Percentiles rank a stretch among this genome's conserved stretches.
phyloP scores from a whole-genome alignment of 1,284 basidiomycete species.

The Dichomitus squalens region DNA sequence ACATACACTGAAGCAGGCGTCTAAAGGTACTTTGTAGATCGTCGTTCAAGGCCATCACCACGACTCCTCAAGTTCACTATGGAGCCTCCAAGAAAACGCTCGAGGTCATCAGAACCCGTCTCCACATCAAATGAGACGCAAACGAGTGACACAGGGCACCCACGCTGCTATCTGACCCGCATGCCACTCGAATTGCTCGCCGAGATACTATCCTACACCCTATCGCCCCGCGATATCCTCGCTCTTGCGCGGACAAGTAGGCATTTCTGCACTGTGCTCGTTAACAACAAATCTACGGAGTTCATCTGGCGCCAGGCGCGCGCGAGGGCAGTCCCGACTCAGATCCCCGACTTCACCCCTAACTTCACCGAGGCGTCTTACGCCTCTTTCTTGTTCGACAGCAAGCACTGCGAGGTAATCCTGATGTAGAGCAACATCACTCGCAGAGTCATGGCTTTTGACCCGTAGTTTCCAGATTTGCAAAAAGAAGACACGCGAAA shows the following conservation, averaged over 20 bases:
- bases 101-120: background rate
- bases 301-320: conserved; percentile 57
- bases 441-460: background rate
- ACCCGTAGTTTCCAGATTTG: conserved; percentile 38
- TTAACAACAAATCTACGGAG: conserved; percentile 38
- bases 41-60: too few species aligned
- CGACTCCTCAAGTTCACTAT: too few species aligned
- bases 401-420: conserved; percentile 56
- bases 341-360: conserved; percentile 47
- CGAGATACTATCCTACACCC: conserved; percentile 41
- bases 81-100: background rate
- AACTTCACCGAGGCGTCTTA: conserved; percentile 48
- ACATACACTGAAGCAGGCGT: too few species aligned
- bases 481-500: conserved; percentile 15
- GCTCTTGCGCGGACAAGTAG: conserved; percentile 51
- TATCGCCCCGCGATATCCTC: conserved; percentile 46
- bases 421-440: background rate
- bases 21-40: too few species aligned
- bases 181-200: conserved; percentile 51
- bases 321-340: conserved; percentile 31
- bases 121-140: background rate
- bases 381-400: conserved; percentile 63
- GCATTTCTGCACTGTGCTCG: conserved; percentile 47
- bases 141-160: background rate
- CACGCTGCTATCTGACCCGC: conserved; percentile 12